A percentile compares a stretch with the other conserved stretches of the same genome.
These are phyloP conservation scores for Colletotrichum zoysiae DNA, from an alignment of 2,329 filamentous ascomycete genomes.

Conservation along the genomic window DNA sequence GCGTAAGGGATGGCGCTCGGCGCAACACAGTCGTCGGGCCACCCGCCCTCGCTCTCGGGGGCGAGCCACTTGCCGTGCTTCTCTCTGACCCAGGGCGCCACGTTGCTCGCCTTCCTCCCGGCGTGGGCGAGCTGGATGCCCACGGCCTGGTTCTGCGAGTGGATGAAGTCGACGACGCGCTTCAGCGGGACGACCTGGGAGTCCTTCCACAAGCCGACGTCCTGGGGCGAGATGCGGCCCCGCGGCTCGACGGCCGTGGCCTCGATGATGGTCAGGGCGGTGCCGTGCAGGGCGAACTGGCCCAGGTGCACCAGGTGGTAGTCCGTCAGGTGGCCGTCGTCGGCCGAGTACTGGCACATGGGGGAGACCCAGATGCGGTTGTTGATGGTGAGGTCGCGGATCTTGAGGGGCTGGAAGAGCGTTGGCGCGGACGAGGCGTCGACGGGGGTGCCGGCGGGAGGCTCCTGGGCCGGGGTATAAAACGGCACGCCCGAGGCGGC, in stretches of 20 bases:
- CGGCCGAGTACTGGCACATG: slow-evolving; percentile 72
- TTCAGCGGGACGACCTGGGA: slow-evolving; percentile 80
- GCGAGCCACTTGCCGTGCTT: slow-evolving; percentile 63
- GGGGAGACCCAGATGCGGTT: slow-evolving; percentile 72
- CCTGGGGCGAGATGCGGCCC: slow-evolving; percentile 86
- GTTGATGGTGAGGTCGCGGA: slow-evolving; percentile 64
- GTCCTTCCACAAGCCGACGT: slow-evolving; percentile 86
- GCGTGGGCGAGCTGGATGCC: slow-evolving; percentile 88
- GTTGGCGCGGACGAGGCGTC: slow-evolving; percentile 59
- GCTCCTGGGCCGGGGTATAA: slow-evolving; percentile 67
- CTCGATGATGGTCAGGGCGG: slow-evolving; percentile 81
- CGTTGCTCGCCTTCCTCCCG: slow-evolving; percentile 74
- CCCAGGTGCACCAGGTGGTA: slow-evolving; percentile 89
- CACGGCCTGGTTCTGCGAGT: slow-evolving; percentile 81
- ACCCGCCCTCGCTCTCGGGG: slow-evolving; percentile 63
- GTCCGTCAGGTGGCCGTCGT: slow-evolving; percentile 77
- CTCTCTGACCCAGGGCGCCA: slow-evolving; percentile 75
- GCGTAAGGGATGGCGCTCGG: slow-evolving; percentile 70
- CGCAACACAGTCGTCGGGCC: slow-evolving; percentile 67
- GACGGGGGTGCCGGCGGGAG: slow-evolving; percentile 62
- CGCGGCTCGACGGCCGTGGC: slow-evolving; percentile 81
- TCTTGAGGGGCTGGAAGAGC: slow-evolving; percentile 67
- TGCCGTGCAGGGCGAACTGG: slow-evolving; percentile 81
- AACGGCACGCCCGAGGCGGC: slow-evolving; percentile 61
- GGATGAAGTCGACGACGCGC: slow-evolving; percentile 81